phyloP scores from a whole-genome alignment of 2,329 filamentous ascomycete genomes.

The Bipolaris oryzae region DNA sequence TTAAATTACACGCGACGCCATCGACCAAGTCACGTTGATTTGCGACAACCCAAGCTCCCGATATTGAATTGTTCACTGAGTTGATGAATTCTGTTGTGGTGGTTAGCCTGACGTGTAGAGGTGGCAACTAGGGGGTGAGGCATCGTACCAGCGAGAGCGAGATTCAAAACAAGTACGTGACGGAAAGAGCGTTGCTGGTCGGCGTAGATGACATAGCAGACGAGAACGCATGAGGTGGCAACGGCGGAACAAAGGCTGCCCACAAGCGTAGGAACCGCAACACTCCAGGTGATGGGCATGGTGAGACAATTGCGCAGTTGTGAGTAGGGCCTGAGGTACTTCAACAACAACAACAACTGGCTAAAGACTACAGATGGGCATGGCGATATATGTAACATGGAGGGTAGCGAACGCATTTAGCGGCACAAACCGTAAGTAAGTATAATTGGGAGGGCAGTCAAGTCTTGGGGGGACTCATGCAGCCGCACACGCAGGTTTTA shows the following conservation, averaged over 20 bases:
- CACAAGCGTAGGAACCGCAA: conserved; percentile 26
- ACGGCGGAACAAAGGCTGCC: conserved; percentile 30
- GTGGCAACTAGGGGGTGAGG: neutral
- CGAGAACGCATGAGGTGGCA: conserved; percentile 26
- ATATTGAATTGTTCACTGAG: conserved; percentile 52
- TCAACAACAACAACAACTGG: neutral
- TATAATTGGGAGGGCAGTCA: neutral
- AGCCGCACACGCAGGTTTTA: neutral
- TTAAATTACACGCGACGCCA: conserved; percentile 49
- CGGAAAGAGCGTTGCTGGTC: conserved; percentile 28
- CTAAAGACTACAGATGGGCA: neutral
- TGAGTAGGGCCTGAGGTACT: neutral
- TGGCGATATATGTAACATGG: neutral
- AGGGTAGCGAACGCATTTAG: neutral
- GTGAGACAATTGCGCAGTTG: neutral
- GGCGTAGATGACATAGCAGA: conserved; percentile 24
- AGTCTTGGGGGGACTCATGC: neutral
- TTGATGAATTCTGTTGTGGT: conserved; percentile 37
- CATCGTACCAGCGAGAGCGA: conserved; percentile 26
- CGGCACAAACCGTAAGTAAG: neutral
- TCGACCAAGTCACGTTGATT: conserved; percentile 31
- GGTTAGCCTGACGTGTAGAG: neutral
- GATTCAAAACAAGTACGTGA: conserved; percentile 32
- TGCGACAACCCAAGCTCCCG: conserved; percentile 47
- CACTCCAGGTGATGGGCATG: conserved; percentile 4